Conservation (phyloP, 2,329 filamentous ascomycete species). For the Trichoderma simmonsii region DNA sequence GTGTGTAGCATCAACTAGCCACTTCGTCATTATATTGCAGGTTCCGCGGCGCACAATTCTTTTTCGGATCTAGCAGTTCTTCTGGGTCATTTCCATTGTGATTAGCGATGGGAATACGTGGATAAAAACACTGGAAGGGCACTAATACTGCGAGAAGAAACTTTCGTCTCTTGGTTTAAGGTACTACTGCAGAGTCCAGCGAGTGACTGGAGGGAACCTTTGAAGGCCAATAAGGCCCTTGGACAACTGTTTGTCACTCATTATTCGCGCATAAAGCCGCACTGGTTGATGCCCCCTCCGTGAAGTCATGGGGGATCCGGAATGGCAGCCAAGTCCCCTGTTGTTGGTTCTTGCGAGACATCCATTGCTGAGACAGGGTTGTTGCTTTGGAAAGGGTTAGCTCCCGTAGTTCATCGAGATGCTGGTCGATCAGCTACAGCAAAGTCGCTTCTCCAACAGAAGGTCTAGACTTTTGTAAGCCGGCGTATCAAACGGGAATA, state of each 20-base stretch:
- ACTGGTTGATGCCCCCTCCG: neutral
- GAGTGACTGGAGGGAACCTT: neutral
- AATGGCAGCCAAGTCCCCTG: neutral
- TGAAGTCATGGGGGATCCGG: neutral
- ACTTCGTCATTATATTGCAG: neutral
- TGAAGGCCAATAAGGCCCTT: neutral
- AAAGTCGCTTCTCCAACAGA: neutral
- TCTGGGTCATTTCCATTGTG: neutral
- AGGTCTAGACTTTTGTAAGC: neutral
- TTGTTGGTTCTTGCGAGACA: neutral
- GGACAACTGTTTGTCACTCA: neutral
- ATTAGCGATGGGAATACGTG: neutral
- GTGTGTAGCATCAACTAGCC: neutral
- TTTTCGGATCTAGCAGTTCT: neutral
- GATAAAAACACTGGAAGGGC: neutral
- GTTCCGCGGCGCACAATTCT: neutral
- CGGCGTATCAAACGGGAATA: neutral
- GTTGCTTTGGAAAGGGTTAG: neutral
- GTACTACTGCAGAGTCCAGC: neutral
- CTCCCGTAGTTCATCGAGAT: neutral
- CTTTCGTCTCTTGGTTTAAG: neutral
- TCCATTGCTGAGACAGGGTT: neutral
- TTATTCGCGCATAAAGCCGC: neutral
- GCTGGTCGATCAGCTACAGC: neutral
- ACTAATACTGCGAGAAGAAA: neutral